Conservation (phyloP, 805 yeast genomes). For the Pichia phayaonensis region DNA sequence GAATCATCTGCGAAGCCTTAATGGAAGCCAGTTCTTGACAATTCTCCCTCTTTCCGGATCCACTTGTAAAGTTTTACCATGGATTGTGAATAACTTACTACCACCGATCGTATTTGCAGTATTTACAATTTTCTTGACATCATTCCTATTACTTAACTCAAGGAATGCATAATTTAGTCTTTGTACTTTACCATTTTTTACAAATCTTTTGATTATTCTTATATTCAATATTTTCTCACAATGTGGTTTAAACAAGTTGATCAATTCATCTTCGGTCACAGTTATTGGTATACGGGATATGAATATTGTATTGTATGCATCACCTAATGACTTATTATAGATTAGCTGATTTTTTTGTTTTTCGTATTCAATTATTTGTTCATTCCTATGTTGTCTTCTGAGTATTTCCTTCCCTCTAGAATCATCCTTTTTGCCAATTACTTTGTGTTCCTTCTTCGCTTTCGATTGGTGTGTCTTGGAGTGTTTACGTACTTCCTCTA, state of each 20-base stretch:
- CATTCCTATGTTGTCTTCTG: conserved; percentile 1
- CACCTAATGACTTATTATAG: conserved; percentile 32
- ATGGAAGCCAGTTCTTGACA: conserved; percentile 60
- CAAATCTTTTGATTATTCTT: not conserved
- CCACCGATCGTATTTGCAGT: conserved; percentile 28
- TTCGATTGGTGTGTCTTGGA: not conserved
- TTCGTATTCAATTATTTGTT: conserved; percentile 1
- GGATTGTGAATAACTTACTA: conserved; percentile 24
- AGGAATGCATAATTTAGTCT: not conserved
- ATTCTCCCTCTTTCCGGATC: conserved; percentile 68
- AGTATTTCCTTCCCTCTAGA: not conserved
- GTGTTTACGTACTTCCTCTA: not conserved
- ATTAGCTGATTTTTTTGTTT: not conserved
- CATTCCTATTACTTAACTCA: not conserved
- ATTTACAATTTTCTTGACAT: not conserved
- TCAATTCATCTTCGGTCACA: conserved; percentile 53
- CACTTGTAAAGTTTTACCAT: conserved; percentile 51
- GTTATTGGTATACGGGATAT: conserved; percentile 63
- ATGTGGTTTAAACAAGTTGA: not conserved
- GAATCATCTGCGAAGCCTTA: conserved; percentile 62
- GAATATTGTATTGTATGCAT: conserved; percentile 75
- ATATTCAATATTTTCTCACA: not conserved
- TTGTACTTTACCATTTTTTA: not conserved
- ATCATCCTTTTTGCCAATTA: not conserved
- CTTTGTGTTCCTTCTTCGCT: not conserved